Evolutionary conservation across 495 filamentous ascomycete species (phyloP).

Genomic region (Trichocladium uniseriatum): DNA sequence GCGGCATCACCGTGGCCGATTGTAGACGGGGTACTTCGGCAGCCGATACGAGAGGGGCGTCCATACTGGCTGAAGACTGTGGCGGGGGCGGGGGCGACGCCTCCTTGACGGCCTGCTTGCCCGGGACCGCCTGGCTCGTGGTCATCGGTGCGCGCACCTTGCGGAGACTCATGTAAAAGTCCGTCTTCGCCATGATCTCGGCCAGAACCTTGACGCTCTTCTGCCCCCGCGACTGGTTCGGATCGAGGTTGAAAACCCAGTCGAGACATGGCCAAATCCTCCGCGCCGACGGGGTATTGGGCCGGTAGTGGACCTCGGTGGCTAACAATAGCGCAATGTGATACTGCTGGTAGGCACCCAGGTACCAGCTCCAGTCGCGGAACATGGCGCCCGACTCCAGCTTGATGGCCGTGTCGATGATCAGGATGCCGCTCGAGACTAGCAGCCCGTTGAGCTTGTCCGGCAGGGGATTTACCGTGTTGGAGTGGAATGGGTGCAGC

Average conservation of each 20-base stretch:
- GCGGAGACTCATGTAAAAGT: conserved; percentile 34
- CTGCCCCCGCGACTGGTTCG: conserved; percentile 32
- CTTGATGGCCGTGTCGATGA: conserved; percentile 50
- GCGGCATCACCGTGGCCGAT: no score
- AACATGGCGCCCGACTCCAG: conserved; percentile 49
- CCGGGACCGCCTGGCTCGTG: conserved; percentile 27
- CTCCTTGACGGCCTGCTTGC: conserved; percentile 32
- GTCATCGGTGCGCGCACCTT: conserved; percentile 38
- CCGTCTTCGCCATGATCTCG: conserved; percentile 34
- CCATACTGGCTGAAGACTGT: no score
- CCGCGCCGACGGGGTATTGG: conserved; percentile 44
- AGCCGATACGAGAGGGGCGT: no score
- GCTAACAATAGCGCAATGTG: conserved; percentile 46
- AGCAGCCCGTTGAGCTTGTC: conserved; percentile 38
- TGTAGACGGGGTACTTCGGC: no score
- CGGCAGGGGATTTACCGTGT: conserved; percentile 43
- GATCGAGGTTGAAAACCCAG: conserved; percentile 56
- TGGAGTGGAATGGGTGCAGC: conserved; percentile 54
- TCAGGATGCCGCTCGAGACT: conserved; percentile 41
- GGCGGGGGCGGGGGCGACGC: conserved; percentile 15
- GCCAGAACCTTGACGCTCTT: conserved; percentile 33
- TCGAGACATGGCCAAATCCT: conserved; percentile 63
- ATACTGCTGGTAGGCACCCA: conserved; percentile 47
- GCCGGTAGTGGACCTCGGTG: conserved; percentile 47
- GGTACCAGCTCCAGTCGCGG: conserved; percentile 46